These are phyloP conservation scores for Thalassiosira livingstoniorum DNA, from an alignment of 352 stramenopile species.

Conservation along the genomic window DNA sequence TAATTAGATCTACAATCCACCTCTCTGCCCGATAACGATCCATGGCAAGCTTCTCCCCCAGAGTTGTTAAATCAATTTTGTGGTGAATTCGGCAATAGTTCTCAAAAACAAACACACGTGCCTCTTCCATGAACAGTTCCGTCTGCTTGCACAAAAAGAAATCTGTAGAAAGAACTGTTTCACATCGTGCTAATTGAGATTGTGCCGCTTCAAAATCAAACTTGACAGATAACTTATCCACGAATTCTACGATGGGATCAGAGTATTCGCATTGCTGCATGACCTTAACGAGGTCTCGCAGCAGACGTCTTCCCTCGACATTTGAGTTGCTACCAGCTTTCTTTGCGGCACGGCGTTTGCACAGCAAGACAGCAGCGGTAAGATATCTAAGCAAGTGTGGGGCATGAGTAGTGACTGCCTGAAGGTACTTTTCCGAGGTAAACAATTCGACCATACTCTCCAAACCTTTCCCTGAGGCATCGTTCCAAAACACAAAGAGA, in stretches of 20 bases:
- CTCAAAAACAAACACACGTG: conserved; percentile 98
- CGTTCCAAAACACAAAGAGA: conserved; percentile 94
- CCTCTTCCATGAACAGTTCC: conserved; percentile 98
- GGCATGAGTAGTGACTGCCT: conserved; percentile 98
- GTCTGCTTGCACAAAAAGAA: conserved; percentile 98
- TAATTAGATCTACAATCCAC: conserved; percentile 99
- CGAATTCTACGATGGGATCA: conserved; percentile 94
- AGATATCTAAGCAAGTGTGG: conserved; percentile 97
- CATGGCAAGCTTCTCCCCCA: conserved; percentile 97
- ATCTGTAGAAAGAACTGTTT: conserved; percentile 94
- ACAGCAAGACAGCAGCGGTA: conserved; percentile 96
- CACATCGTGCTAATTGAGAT: conserved; percentile 90
- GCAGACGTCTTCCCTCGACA: conserved; percentile 86
- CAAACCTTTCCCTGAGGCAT: conserved; percentile 89
- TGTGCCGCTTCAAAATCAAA: conserved; percentile 99
- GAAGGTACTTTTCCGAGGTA: conserved; percentile 91
- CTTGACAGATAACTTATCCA: conserved; percentile 97
- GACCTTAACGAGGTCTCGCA: conserved; percentile 96
- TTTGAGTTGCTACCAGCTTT: conserved; percentile 69
- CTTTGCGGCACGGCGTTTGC: conserved; percentile 91
- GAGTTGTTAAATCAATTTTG: conserved; percentile 97
- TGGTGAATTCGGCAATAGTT: conserved; percentile 99
- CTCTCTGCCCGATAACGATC: conserved; percentile 96
- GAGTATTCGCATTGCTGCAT: conserved; percentile 92
- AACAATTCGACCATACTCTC: conserved; percentile 98